Evolutionary conservation across 768 basidiomycete genomes (phyloP).

Genomic region (Suillus americanus): DNA sequence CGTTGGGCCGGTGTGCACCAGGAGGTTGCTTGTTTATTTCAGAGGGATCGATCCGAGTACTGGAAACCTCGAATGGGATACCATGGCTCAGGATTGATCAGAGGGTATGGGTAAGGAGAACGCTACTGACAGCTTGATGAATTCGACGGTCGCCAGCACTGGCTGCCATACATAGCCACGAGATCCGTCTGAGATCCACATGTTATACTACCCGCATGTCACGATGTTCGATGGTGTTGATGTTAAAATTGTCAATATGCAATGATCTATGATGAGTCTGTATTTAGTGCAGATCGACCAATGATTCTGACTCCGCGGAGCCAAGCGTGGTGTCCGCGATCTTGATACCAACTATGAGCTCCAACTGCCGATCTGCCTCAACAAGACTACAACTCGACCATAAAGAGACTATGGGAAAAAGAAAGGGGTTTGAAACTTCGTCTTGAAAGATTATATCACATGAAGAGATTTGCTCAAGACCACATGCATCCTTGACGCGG

Average conservation of each 20-base stretch:
- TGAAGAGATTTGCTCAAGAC: not conserved
- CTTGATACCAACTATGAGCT: not conserved
- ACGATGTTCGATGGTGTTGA: not conserved
- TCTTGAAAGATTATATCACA: not conserved
- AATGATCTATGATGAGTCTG: not conserved
- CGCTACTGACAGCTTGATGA: no score
- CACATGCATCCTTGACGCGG: not conserved
- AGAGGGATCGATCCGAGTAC: no score
- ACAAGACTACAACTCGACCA: not conserved
- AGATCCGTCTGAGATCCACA: not conserved
- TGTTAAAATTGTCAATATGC: not conserved
- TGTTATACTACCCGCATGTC: not conserved
- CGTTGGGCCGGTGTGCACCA: no score
- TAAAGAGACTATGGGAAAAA: not conserved
- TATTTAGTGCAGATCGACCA: not conserved
- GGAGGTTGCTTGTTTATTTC: no score
- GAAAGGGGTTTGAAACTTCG: not conserved
- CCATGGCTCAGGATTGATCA: no score
- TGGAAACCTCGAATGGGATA: no score
- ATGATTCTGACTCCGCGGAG: not conserved
- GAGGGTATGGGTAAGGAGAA: no score
- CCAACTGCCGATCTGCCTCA: not conserved
- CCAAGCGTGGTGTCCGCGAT: not conserved
- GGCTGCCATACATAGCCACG: no score
- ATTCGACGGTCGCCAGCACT: no score